Evolutionary conservation across 441 rosid genomes (phyloP).

Genomic region (Arabidopsis lyrata): DNA sequence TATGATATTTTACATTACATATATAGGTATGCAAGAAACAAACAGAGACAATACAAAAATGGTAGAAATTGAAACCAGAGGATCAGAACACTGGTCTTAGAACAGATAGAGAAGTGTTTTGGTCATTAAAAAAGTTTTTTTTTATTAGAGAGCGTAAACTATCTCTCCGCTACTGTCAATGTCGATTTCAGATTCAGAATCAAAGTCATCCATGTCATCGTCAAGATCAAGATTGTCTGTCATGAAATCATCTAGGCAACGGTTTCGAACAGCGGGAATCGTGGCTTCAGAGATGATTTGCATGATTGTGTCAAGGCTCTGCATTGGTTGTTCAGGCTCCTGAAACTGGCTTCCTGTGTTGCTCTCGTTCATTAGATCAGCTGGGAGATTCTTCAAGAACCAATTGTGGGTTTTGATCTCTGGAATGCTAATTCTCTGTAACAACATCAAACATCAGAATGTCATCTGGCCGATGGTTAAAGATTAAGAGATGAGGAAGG

Average conservation of each 20-base stretch:
- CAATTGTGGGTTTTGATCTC: conserved; percentile 66
- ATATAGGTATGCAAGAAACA: conserved; percentile 16
- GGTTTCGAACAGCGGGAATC: conserved; percentile 58
- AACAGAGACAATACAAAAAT: conserved; percentile 40
- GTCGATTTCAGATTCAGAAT: conserved; percentile 68
- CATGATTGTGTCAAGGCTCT: conserved; percentile 66
- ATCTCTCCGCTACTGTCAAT: conserved; percentile 77
- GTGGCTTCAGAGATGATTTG: conserved; percentile 74
- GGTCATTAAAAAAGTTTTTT: conserved; percentile 19
- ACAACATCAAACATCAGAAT: conserved; percentile 28
- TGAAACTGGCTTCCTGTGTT: conserved; percentile 56
- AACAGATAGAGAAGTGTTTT: conserved; percentile 4
- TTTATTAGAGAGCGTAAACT: conserved; percentile 53
- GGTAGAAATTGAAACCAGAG: conserved; percentile 17
- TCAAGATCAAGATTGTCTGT: conserved; percentile 57
- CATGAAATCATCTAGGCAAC: conserved; percentile 50
- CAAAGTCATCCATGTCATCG: conserved; percentile 69
- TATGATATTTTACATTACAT: conserved; percentile 39
- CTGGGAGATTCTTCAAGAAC: conserved; percentile 77
- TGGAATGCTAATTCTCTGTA: conserved; percentile 70
- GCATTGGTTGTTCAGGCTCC: conserved; percentile 74
- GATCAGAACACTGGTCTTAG: conserved; percentile 16
- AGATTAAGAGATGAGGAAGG: neutral
- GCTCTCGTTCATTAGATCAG: conserved; percentile 60
- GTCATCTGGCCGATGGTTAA: neutral